Conservation (phyloP, 1,284 basidiomycete genomes). For the Singerocomus rubriflavus region DNA sequence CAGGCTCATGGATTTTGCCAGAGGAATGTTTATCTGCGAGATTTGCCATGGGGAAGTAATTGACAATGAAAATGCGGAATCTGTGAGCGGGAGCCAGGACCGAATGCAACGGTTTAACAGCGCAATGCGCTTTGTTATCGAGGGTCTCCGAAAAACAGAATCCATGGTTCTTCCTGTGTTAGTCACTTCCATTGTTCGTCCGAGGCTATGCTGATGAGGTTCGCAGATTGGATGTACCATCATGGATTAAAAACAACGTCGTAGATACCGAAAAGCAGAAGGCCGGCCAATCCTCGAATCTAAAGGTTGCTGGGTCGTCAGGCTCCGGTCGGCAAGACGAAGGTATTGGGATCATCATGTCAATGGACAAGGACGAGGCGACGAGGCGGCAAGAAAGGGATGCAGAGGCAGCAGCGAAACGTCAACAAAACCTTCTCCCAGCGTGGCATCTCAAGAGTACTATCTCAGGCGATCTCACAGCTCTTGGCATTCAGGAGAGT, state of each 20-base stretch:
- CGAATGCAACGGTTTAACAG: constrained; percentile 94
- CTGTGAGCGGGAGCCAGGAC: constrained; percentile 82
- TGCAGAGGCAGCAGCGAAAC: constrained; percentile 70
- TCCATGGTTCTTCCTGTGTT: constrained; percentile 81
- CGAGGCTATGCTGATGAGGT: constrained; percentile 1
- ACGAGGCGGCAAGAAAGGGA: constrained; percentile 64
- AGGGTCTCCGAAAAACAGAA: constrained; percentile 87
- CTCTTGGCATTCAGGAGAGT: constrained; percentile 73
- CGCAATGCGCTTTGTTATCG: constrained; percentile 84
- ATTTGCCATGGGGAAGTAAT: constrained; percentile 78
- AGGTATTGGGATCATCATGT: constrained; percentile 76
- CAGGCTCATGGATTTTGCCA: constrained; percentile 70
- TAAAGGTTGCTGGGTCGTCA: constrained; percentile 71
- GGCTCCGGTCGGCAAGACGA: constrained; percentile 62
- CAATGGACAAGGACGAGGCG: constrained; percentile 78
- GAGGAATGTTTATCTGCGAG: constrained; percentile 70
- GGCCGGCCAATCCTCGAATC: constrained; percentile 45
- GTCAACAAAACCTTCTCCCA: constrained; percentile 88
- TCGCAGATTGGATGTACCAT: constrained; percentile 75
- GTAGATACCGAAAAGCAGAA: constrained; percentile 58
- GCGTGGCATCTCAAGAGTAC: constrained; percentile 95
- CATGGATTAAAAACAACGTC: constrained; percentile 72
- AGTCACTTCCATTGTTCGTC: constrained; percentile 27
- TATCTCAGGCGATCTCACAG: constrained; percentile 87
- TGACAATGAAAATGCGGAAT: constrained; percentile 90